These are phyloP conservation scores for Salix dunnii DNA, from an alignment of 345 rosid species.

Conservation along the genomic window DNA sequence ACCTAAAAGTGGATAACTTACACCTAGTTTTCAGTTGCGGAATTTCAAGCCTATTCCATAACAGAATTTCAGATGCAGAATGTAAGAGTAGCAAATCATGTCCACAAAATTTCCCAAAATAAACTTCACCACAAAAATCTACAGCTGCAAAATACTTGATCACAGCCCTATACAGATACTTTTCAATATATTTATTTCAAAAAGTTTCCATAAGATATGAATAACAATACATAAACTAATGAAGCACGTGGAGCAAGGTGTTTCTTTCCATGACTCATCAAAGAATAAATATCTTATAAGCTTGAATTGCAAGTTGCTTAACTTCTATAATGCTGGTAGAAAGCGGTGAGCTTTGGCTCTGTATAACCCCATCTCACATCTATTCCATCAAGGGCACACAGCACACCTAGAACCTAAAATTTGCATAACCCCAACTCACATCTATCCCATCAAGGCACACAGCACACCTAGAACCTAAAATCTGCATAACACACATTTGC, in stretches of 20 bases:
- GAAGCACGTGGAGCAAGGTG: not conserved
- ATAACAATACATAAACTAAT: not conserved
- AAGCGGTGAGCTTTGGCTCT: not conserved
- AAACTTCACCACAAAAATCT: not conserved
- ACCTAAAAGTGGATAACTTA: not conserved
- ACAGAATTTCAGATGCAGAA: not conserved
- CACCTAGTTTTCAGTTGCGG: slow-evolving; percentile 1
- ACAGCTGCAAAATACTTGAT: not conserved
- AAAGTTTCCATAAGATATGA: not conserved
- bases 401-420: not conserved
- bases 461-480: not conserved
- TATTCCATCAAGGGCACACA: not conserved
- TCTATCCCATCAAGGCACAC: not conserved
- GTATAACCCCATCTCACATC: not conserved
- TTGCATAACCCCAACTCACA: not conserved
- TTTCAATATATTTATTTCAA: not conserved
- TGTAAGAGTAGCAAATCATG: not conserved
- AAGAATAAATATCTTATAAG: not conserved
- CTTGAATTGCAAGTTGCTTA: not conserved
- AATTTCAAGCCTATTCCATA: not conserved
- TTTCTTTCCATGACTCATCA: not conserved
- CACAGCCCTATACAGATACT: not conserved
- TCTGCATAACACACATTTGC: not conserved
- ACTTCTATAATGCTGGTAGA: not conserved
- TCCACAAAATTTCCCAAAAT: not conserved